Evolutionary conservation across 129 eudicot species (phyloP).

Genomic region (Helichrysum umbraculigerum): DNA sequence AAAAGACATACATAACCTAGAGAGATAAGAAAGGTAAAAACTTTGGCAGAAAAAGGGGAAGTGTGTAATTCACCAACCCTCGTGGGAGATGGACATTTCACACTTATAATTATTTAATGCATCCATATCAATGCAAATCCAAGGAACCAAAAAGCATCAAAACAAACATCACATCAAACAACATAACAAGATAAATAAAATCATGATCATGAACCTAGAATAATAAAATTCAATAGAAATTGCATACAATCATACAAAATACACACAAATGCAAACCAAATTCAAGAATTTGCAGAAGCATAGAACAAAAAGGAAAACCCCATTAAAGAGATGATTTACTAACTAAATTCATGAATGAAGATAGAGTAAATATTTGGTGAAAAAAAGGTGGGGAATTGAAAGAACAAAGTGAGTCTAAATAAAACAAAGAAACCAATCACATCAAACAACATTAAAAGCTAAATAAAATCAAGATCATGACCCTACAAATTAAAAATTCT

Average conservation of each 20-base stretch:
- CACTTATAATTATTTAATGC: constrained; percentile 33
- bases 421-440: too few relatives aligned
- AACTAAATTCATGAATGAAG: too few relatives aligned
- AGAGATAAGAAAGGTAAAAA: constrained; percentile 26
- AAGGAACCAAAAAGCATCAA: background rate
- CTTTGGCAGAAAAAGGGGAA: constrained; percentile 37
- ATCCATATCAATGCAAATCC: constrained; percentile 34
- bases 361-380: too few relatives aligned
- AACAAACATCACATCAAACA: constrained; percentile 21
- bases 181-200: constrained; percentile 14
- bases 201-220: constrained; percentile 8
- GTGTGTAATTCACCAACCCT: constrained; percentile 46
- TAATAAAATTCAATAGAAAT: constrained; percentile 2
- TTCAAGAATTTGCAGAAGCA: too few relatives aligned
- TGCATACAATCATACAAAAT: background rate
- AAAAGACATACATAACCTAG: constrained; percentile 19
- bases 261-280: too few relatives aligned
- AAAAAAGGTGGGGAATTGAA: too few relatives aligned
- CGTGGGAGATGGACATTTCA: constrained; percentile 41
- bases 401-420: too few relatives aligned
- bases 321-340: too few relatives aligned
- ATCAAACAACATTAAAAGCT: background rate
- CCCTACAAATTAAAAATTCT: background rate
- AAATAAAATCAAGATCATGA: background rate
- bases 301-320: too few relatives aligned